These are phyloP conservation scores for Penicillium capsulatum DNA, from an alignment of 2,329 filamentous ascomycete species.

Conservation along the genomic window DNA sequence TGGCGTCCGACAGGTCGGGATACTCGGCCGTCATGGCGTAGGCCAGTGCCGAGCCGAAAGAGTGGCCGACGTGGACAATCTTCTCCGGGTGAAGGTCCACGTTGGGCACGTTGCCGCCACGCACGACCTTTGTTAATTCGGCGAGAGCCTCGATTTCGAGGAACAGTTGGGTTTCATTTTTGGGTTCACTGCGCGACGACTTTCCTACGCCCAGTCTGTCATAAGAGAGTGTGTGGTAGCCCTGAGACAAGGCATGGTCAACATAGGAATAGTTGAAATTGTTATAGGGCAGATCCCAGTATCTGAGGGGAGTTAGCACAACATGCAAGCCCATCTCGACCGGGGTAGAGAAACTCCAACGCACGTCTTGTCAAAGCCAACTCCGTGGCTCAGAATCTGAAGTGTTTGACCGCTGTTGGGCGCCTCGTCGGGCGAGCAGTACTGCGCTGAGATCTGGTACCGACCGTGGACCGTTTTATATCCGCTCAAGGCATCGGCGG, in stretches of 20 bases:
- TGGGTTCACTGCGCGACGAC: conserved; percentile 38
- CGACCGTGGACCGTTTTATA: conserved; percentile 14
- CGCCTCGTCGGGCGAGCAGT: conserved; percentile 9
- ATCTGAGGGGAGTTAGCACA: conserved; percentile 16
- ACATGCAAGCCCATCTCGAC: not conserved
- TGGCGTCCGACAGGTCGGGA: conserved; percentile 35
- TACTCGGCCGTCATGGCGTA: conserved; percentile 31
- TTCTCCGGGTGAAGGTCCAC: conserved; percentile 29
- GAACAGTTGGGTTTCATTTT: conserved; percentile 38
- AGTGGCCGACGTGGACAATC: conserved; percentile 37
- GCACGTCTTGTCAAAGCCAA: conserved; percentile 31
- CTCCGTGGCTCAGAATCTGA: conserved; percentile 41
- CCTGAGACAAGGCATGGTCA: conserved; percentile 32
- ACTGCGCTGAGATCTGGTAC: conserved; percentile 17
- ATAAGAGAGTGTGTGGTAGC: conserved; percentile 41
- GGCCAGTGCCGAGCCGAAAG: conserved; percentile 35
- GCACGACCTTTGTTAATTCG: conserved; percentile 37
- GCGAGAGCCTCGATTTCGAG: conserved; percentile 39
- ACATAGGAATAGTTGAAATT: conserved; percentile 37
- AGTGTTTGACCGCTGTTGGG: conserved; percentile 11
- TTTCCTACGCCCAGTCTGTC: conserved; percentile 39
- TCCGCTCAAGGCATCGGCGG: conserved; percentile 13
- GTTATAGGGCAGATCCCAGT: conserved; percentile 33
- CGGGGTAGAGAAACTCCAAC: not conserved
- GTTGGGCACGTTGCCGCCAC: conserved; percentile 31